phyloP scores from a whole-genome alignment of 805 yeast genomes.

The Jamesozyma rosinii region DNA sequence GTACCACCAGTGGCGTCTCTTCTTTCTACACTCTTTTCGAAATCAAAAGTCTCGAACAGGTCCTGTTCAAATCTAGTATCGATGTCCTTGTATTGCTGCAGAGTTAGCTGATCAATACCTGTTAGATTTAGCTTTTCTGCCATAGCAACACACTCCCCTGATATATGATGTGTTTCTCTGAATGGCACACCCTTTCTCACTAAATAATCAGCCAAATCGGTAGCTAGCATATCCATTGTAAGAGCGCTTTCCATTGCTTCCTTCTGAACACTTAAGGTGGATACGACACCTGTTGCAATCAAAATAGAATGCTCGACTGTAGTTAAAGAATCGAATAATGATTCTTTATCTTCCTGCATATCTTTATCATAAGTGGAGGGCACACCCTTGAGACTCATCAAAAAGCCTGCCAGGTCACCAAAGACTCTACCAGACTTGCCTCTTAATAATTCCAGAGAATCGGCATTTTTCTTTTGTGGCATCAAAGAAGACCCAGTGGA shows the following conservation, averaged over 20 bases:
- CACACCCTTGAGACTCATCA: constrained; percentile 93
- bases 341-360: constrained; percentile 98
- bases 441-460: constrained; percentile 85
- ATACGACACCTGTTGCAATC: constrained; percentile 92
- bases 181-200: constrained; percentile 98
- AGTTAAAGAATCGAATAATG: constrained; percentile 81
- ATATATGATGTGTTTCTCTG: constrained; percentile 97
- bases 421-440: constrained; percentile 97
- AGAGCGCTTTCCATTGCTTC: constrained; percentile 77
- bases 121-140: constrained; percentile 72
- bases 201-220: constrained; percentile 94
- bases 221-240: constrained; percentile 98
- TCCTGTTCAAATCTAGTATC: constrained; percentile 75
- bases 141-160: constrained; percentile 90
- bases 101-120: constrained; percentile 77
- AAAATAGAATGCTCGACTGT: constrained; percentile 90
- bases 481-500: constrained; percentile 96
- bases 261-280: constrained; percentile 67
- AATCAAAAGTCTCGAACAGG: constrained; percentile 77
- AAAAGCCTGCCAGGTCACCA: constrained; percentile 88
- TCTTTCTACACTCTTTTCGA: constrained; percentile 91
- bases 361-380: constrained; percentile 98
- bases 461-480: constrained; percentile 99
- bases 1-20: constrained; percentile 97
- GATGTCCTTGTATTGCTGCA: constrained; percentile 70